phyloP scores from a whole-genome alignment of 345 rosid genomes.

The Bruguiera gymnorhiza region DNA sequence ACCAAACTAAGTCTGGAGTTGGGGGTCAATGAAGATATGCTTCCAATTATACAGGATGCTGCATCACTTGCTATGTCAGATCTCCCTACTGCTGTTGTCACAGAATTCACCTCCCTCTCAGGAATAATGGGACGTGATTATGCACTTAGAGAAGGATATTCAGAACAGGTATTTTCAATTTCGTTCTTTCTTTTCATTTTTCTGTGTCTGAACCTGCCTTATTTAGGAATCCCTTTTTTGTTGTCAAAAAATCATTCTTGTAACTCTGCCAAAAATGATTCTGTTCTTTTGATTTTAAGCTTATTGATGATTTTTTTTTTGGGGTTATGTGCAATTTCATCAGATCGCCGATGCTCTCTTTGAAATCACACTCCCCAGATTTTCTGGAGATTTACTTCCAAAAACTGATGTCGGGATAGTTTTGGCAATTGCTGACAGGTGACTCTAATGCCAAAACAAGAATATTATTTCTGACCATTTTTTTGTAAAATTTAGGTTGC shows the following conservation, averaged over 20 bases:
- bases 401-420: slow-evolving; percentile 78
- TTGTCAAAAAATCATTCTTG: too few relatives aligned
- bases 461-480: slow-evolving; percentile 1
- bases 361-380: slow-evolving; percentile 82
- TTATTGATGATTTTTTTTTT: slow-evolving; percentile 3
- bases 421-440: slow-evolving; percentile 94
- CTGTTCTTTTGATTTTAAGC: background rate
- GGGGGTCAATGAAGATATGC: slow-evolving; percentile 45
- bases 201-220: slow-evolving; percentile 5
- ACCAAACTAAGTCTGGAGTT: slow-evolving; percentile 48
- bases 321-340: slow-evolving; percentile 14
- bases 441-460: slow-evolving; percentile 20
- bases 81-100: slow-evolving; percentile 90
- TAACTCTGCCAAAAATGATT: too few relatives aligned
- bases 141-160: slow-evolving; percentile 89
- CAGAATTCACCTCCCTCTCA: slow-evolving; percentile 84
- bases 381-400: slow-evolving; percentile 85
- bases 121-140: slow-evolving; percentile 97
- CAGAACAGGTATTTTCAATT: slow-evolving; percentile 59
- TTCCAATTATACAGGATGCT: slow-evolving; percentile 61
- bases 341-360: slow-evolving; percentile 92
- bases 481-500: background rate
- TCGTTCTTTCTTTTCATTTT: background rate
- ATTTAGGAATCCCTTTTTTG: too few relatives aligned
- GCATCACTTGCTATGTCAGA: slow-evolving; percentile 96